Evolutionary conservation across 208 protist genomes (phyloP).

Genomic region (Trypanosoma platydactyli): DNA sequence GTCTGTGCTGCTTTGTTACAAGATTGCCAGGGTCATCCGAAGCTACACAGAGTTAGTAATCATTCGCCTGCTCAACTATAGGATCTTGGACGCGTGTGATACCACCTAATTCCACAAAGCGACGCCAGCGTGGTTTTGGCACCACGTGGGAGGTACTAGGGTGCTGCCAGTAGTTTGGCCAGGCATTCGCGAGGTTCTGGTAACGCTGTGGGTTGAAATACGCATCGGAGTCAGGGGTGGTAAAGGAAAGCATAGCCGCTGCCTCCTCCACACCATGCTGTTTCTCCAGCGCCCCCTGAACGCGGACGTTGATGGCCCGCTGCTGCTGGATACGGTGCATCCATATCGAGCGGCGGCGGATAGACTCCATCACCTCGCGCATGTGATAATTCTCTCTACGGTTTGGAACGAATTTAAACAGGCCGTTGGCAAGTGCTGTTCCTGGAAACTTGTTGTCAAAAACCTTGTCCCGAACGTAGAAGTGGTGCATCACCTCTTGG

Average conservation of each 20-base stretch:
- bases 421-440: constrained; percentile 69
- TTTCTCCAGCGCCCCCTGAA: constrained; percentile 34
- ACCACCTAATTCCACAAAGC: constrained; percentile 74
- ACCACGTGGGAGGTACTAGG: constrained; percentile 71
- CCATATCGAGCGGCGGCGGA: constrained; percentile 83
- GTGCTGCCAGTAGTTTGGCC: constrained; percentile 92
- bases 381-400: constrained; percentile 74
- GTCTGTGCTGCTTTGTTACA: not conserved
- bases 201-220: constrained; percentile 80
- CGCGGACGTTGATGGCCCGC: constrained; percentile 68
- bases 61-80: constrained; percentile 40
- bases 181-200: constrained; percentile 61
- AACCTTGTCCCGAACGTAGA: constrained; percentile 82
- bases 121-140: constrained; percentile 72
- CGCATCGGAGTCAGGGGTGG: constrained; percentile 66
- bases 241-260: constrained; percentile 47
- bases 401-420: constrained; percentile 88
- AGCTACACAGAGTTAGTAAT: constrained; percentile 50
- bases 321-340: constrained; percentile 81
- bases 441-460: constrained; percentile 92
- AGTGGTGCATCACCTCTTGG: constrained; percentile 67
- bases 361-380: constrained; percentile 72
- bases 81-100: constrained; percentile 85
- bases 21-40: not conserved
- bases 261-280: constrained; percentile 35